These are phyloP conservation scores for Cystobasidium slooffiae DNA, from an alignment of 1,284 basidiomycete species.

Conservation along the genomic window DNA sequence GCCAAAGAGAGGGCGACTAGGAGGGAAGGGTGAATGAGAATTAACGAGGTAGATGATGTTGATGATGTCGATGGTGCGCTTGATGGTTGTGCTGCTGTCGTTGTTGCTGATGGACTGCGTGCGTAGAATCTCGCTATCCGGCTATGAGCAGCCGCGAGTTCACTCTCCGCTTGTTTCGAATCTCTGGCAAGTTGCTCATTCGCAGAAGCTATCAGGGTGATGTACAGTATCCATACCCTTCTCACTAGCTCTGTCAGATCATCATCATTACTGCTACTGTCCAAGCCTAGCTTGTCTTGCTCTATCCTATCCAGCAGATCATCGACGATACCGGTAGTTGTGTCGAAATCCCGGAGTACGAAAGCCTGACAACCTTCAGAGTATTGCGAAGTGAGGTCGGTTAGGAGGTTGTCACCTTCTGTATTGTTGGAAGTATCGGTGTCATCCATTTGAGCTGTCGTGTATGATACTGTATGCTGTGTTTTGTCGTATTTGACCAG, in stretches of 20 bases:
- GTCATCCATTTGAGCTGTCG: too few relatives aligned
- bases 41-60: background rate
- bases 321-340: conserved; percentile 3
- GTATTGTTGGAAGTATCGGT: background rate
- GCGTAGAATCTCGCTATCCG: conserved; percentile 36
- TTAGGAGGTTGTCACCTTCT: background rate
- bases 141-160: conserved; percentile 21
- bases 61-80: background rate
- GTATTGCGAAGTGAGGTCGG: conserved; percentile 3
- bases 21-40: conserved; percentile 33
- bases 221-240: conserved; percentile 33
- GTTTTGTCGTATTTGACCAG: background rate
- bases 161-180: conserved; percentile 7
- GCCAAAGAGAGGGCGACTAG: conserved; percentile 36
- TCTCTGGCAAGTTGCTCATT: conserved; percentile 14
- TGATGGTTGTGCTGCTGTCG: background rate
- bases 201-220: conserved; percentile 19
- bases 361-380: conserved; percentile 43
- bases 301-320: conserved; percentile 22
- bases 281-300: background rate
- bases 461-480: too few relatives aligned
- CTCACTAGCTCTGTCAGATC: conserved; percentile 14
- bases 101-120: background rate
- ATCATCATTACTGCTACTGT: background rate
- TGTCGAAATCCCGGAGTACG: conserved; percentile 32